phyloP scores from a whole-genome alignment of 2,329 filamentous ascomycete genomes.

The Talaromyces rugulosus region DNA sequence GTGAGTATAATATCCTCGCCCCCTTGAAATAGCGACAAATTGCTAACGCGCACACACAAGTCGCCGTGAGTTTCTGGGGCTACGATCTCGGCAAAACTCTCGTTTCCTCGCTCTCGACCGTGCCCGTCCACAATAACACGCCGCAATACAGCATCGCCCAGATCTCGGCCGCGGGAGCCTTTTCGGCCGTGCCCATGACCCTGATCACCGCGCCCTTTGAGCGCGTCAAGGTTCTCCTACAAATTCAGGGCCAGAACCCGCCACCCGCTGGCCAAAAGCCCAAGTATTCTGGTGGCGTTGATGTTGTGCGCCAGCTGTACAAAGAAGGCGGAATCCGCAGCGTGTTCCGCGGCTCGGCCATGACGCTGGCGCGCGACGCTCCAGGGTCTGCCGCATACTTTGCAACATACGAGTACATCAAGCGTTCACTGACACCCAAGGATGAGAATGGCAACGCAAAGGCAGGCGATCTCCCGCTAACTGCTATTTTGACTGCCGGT shows the following conservation, averaged over 20 bases:
- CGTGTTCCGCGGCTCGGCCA: conserved; percentile 85
- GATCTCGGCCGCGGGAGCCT: conserved; percentile 89
- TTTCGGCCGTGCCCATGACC: conserved; percentile 96
- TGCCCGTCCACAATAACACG: conserved; percentile 56
- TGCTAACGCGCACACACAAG: conserved; percentile 29
- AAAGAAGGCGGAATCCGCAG: conserved; percentile 82
- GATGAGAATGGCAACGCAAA: conserved; percentile 66
- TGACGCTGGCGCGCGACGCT: conserved; percentile 89
- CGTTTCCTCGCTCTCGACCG: conserved; percentile 64
- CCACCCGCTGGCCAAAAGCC: conserved; percentile 87
- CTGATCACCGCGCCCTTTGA: conserved; percentile 98
- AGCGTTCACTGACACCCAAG: conserved; percentile 77
- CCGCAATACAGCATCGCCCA: conserved; percentile 75
- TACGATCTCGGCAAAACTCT: conserved; percentile 94
- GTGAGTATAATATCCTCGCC: conserved; percentile 53
- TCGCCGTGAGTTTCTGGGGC: conserved; percentile 70
- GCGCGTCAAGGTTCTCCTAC: conserved; percentile 96
- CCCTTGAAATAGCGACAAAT: neutral
- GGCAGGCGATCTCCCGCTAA: conserved; percentile 71
- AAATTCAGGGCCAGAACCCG: conserved; percentile 89
- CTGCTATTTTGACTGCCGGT: conserved; percentile 79
- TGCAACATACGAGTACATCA: conserved; percentile 93
- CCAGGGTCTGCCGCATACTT: conserved; percentile 95
- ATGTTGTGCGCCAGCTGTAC: conserved; percentile 93
- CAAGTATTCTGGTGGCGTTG: conserved; percentile 78